Base-by-base conservation (phyloP, 352 stramenopile species). In the Globisporangium irregulare region DNA sequence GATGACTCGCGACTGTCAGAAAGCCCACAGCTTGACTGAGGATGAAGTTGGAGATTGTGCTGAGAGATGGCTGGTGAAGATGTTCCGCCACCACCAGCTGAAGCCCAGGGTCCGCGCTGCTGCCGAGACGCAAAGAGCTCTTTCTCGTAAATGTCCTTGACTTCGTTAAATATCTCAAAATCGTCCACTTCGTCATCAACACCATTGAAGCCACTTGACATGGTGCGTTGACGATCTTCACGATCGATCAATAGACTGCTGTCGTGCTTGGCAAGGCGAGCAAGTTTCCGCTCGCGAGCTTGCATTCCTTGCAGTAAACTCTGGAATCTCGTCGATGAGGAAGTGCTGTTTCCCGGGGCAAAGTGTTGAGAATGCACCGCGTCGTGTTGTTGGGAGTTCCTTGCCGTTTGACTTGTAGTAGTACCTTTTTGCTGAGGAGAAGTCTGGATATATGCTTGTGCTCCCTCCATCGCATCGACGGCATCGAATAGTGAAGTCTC, bases 401-500 rank as follows among this genome's bases (percentile, higher is more conserved):
- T 48, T 24, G 32, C 6, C 4, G 32, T 22, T 62, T 29, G 56
- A 50, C 32, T 34, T 9, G 29, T 22, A 38, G 3, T 2, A 14
- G 24, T 3, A 43, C 2, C 12, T 6, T 2, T 20, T 25, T 32
- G 29, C n/a, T 50, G 34, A 9, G 59, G 3, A 54, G 46, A 48
- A 15, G 15, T 27, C 8, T 51, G 24, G 5, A 15, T 43, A 32
- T 25, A 20, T 55, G 7, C 29, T 15, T 22, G 27, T 24, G n/a
- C 36, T 29, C 27, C 55, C 61, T 87, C 80, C 20, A 88, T 73
- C 0, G 74, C 71, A 29, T 88, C 72, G 2, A 88, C 72, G 8
- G 81, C 71, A 27, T 84, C 80, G 38, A 86, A 76, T 29, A 88
- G 53, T 3, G 76, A 83, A 3, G 74, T 70, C 29, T 88, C 80